Base-by-base conservation (phyloP, 148 eudicot species). In the Polygonum maritimum region DNA sequence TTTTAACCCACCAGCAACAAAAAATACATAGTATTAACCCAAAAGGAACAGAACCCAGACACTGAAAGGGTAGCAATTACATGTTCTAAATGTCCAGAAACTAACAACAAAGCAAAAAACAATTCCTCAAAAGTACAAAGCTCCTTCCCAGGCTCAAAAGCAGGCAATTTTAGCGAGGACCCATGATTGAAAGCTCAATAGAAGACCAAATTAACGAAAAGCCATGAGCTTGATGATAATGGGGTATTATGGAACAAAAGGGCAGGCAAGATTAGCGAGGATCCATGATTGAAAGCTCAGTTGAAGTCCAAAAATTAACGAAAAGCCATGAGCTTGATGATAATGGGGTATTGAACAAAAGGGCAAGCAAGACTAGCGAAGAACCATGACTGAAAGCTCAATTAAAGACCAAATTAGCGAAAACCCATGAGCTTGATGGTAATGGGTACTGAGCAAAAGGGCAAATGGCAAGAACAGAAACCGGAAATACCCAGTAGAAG, bases 151-250 rank as follows among this genome's bases (percentile, higher is more conserved):
- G 36, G 57, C 65, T 72, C 52, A 47, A 69, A 76, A 45, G 70
- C 10, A 69, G 80, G 75, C 31, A 49, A 62, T 75, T 48, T 81
- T 87, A 89, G 75, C 89, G 89, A 80, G 62, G 36, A 79, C 88
- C 85, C 93, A 85, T 84, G 63, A 57, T 21, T 58, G 12, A 0
- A 78, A 79, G 63, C 48, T 16, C 22, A 55, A 71, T 18, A 73
- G 18, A 40, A 85, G 22, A 69, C 44, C 73, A 81, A 74, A 54
- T 79, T 83, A 83, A 83, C 76, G 81, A 71, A 84, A 80, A 83
- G 71, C 63, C 7, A 71, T 10, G 44, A 40, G 35, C 22, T 12
- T 3, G 73, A 69, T 47, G 47, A 44, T 71, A 47, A 73, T 26
- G 31, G 31, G 31, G 31, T 26, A 26, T 26, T 26, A 26, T 26